Evolutionary conservation across 2,329 filamentous ascomycete genomes (phyloP), one percentile per base, ranked within the genome.

Genomic region (Curvularia eragrostidis): DNA sequence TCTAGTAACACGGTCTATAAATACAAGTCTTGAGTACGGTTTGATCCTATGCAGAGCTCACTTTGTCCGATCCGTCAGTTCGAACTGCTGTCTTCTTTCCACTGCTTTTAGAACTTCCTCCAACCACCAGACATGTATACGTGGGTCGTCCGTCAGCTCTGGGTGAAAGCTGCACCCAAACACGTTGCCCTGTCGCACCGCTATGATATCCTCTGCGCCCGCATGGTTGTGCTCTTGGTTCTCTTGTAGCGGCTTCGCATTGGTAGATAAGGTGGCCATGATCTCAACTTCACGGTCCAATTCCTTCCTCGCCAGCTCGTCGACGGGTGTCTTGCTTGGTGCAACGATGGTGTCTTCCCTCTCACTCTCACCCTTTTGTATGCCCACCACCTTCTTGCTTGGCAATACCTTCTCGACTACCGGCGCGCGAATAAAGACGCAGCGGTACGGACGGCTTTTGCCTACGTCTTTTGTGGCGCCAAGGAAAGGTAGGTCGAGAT

Each of bases 91-190:
- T 56, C 73, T 67, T 48, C 66, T 62, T 56, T 74, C 63, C 7
- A 71, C 64, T 2, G 75, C 73, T 55, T 69, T 69, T 46, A 75
- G 23, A 1, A 92, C 90, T 77, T 94, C 86, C 66, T 84, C 80
- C 73, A 99, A 72, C 95, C 95, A 99, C 95, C 95, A 98, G 4
- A 86, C 83, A 77, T 99, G 95, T 71, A 98, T 96, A 54, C 95
- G 85, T 55, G 88, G 82, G 79, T 99, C 95, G 7, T 87, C 85
- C 0, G 94, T 98, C 75, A 99, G 77, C 77, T 99, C 95, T 0
- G 95, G 95, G 70, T 98, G 95, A 73, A 98, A 99, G 71, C 93
- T 97, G 3, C 91, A 97, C 3, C 93, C 95, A 68, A 98, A 90
- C 0, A 97, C 89, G 76, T 97, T 97, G 0, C 90, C 91, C 78